These are phyloP conservation scores for Bacidia gigantensis DNA, from an alignment of 495 filamentous ascomycete species.

Conservation along the genomic window DNA sequence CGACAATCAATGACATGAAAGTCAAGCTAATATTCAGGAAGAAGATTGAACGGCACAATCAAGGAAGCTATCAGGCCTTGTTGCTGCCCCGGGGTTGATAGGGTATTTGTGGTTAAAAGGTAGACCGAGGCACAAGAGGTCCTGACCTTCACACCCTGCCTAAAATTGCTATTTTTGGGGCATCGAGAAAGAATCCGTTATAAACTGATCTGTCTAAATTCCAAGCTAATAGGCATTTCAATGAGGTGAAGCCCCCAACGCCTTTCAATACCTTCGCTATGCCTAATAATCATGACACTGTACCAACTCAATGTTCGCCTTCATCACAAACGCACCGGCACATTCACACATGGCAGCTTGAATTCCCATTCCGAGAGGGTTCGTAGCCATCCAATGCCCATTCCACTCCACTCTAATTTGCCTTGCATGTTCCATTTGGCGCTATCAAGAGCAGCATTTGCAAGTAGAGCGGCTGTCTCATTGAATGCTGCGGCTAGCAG, in stretches of 20 bases:
- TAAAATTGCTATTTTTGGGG: too few species aligned
- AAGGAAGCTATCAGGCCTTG: too few species aligned
- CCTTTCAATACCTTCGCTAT: neutral
- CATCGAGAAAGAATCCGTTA: too few species aligned
- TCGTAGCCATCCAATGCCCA: slow-evolving; percentile 71
- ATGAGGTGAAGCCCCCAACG: neutral
- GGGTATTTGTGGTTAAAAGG: too few species aligned
- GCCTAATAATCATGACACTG: neutral
- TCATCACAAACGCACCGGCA: slow-evolving; percentile 39
- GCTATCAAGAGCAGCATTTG: slow-evolving; percentile 51
- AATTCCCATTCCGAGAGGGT: slow-evolving; percentile 66
- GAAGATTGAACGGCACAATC: too few species aligned
- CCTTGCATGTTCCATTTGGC: slow-evolving; percentile 34
- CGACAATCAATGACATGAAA: neutral
- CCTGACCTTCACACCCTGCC: too few species aligned
- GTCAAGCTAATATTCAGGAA: too few species aligned
- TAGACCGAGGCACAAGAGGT: too few species aligned
- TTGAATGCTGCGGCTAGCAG: slow-evolving; percentile 49
- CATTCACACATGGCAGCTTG: slow-evolving; percentile 71
- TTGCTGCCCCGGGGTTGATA: too few species aligned
- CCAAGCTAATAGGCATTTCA: neutral
- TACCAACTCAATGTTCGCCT: neutral
- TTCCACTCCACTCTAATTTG: slow-evolving; percentile 61
- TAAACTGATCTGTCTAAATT: neutral
- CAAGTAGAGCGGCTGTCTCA: slow-evolving; percentile 51